Percentiles rank a stretch among this genome's conserved stretches.
Conservation (phyloP, 1,139 yeast species). For the Geotrichum citri-aurantii region DNA sequence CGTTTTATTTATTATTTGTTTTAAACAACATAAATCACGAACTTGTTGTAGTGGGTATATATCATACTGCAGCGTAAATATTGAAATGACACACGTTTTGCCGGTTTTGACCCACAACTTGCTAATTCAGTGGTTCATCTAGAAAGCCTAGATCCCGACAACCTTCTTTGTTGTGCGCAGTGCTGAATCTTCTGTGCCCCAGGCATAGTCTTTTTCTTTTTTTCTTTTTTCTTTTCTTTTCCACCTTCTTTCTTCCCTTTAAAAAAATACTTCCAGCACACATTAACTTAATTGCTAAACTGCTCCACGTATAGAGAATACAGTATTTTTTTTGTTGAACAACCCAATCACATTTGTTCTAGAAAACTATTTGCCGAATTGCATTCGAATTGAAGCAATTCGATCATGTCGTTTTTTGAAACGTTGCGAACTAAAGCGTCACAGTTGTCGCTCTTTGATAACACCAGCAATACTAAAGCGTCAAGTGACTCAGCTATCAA, state of each 20-base stretch:
- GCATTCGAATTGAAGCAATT: neutral
- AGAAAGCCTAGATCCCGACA: neutral
- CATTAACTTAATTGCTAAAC: neutral
- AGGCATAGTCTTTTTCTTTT: neutral
- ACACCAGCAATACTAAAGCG: constrained; percentile 12
- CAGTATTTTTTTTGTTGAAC: neutral
- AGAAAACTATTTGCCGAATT: neutral
- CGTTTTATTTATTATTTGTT: neutral
- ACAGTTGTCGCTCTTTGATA: constrained; percentile 40
- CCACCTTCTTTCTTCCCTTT: neutral
- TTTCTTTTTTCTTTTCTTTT: neutral
- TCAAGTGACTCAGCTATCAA: constrained; percentile 24
- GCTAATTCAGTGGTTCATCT: neutral
- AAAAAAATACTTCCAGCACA: neutral
- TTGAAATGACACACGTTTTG: neutral
- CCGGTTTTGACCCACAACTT: neutral
- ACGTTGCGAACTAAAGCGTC: constrained; percentile 46
- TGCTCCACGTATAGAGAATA: neutral
- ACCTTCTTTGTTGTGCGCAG: neutral
- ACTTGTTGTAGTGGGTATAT: neutral
- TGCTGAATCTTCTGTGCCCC: neutral
- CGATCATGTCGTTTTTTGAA: constrained; percentile 48
- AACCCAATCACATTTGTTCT: neutral
- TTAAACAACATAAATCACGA: no score
- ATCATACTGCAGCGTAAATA: neutral